Conservation (phyloP, 2,329 filamentous ascomycete species). For the Apiospora phragmitis region DNA sequence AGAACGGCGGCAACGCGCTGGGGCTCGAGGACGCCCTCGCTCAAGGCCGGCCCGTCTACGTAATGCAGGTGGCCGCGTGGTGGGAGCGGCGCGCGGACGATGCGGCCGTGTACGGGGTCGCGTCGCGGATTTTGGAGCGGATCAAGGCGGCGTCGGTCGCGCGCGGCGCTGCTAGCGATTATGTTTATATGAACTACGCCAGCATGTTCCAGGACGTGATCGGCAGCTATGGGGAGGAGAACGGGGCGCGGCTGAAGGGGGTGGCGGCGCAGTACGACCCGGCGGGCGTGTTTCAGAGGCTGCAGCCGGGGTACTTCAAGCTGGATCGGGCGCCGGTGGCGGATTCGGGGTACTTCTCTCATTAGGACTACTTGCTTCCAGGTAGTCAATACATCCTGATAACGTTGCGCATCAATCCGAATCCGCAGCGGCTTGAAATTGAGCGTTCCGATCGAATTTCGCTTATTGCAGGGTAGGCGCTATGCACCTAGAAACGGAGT, state of each 20-base stretch:
- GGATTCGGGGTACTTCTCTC: background rate
- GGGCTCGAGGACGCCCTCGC: conserved; percentile 28
- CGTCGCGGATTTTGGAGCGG: conserved; percentile 19
- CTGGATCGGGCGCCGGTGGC: conserved; percentile 7
- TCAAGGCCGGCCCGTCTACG: conserved; percentile 24
- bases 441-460: too few species aligned
- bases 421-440: too few species aligned
- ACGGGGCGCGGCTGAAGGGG: background rate
- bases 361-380: background rate
- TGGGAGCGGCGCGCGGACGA: conserved; percentile 24
- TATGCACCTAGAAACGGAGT: too few species aligned
- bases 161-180: conserved; percentile 20
- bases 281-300: background rate
- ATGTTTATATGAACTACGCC: conserved; percentile 12
- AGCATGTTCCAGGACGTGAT: conserved; percentile 6
- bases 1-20: conserved; percentile 40
- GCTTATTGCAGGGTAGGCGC: too few species aligned
- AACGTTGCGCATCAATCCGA: too few species aligned
- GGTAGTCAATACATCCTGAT: too few species aligned
- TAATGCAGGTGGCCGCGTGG: conserved; percentile 23
- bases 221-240: conserved; percentile 2
- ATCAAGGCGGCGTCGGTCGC: conserved; percentile 19
- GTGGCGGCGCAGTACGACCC: background rate
- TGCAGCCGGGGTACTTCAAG: conserved; percentile 8
- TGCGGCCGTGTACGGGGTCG: conserved; percentile 19